Percentiles rank a stretch among this genome's conserved stretches.
Conservation (phyloP, 371 early-diverging fungal species). For the Mortierella polycephala region DNA sequence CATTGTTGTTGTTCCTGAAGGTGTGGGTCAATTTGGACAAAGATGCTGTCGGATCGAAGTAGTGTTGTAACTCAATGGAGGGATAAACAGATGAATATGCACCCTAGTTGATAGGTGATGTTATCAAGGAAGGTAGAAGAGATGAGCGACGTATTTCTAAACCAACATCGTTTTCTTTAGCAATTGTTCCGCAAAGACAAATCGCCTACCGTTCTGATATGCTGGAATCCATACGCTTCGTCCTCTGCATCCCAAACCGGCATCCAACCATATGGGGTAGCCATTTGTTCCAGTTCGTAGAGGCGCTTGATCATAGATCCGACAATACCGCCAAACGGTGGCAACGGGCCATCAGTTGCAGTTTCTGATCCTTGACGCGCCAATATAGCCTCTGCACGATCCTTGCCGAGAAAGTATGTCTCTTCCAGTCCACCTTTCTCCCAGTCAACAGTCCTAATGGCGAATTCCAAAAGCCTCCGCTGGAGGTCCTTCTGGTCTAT, state of each 20-base stretch:
- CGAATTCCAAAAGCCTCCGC: conserved; percentile 40
- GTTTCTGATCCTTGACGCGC: neutral
- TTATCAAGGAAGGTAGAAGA: too few species aligned
- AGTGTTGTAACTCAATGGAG: conserved; percentile 20
- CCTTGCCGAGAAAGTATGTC: conserved; percentile 35
- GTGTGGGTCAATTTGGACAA: conserved; percentile 4
- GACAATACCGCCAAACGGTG: conserved; percentile 34
- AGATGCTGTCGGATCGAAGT: conserved; percentile 24
- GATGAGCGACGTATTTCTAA: too few species aligned
- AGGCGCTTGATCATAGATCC: conserved; percentile 39
- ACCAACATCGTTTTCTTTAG: too few species aligned
- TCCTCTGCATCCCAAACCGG: conserved; percentile 39
- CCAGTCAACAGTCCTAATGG: conserved; percentile 40
- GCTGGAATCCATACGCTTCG: conserved; percentile 47
- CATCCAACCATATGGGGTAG: conserved; percentile 29
- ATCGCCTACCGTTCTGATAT: conserved; percentile 28
- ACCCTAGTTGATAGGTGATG: conserved; percentile 16
- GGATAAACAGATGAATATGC: conserved; percentile 42
- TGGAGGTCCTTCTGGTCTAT: conserved; percentile 36
- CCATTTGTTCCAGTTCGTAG: conserved; percentile 30
- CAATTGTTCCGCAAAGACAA: neutral
- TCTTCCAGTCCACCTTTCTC: conserved; percentile 32
- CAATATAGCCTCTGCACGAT: conserved; percentile 11
- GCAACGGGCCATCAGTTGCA: neutral
- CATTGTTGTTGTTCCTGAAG: neutral